Conservation (phyloP, 2,329 filamentous ascomycete genomes). For the Fusarium succisae region DNA sequence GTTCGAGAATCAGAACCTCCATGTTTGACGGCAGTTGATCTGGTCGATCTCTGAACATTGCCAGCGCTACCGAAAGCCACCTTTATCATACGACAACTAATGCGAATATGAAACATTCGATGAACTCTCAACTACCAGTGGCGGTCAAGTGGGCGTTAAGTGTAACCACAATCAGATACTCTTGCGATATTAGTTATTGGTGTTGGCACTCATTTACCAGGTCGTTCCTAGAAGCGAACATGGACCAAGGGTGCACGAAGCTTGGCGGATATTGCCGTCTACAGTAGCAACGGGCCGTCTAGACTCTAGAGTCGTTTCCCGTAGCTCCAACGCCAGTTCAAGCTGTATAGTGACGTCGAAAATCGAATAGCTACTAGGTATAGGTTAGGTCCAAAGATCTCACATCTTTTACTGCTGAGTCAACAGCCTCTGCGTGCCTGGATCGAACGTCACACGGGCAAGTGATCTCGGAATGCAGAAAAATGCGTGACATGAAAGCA, state of each 20-base stretch:
- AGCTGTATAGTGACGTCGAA: slow-evolving; percentile 18
- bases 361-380: neutral
- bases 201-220: neutral
- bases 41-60: neutral
- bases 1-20: neutral
- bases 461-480: slow-evolving; percentile 13
- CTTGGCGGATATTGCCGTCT: slow-evolving; percentile 20
- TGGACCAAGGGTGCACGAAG: neutral
- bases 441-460: slow-evolving; percentile 9
- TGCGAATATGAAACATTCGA: neutral
- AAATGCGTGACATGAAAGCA: slow-evolving; percentile 36
- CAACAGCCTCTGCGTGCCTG: slow-evolving; percentile 12
- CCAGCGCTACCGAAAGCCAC: neutral
- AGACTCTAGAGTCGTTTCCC: slow-evolving; percentile 12
- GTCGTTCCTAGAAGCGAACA: neutral
- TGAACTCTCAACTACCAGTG: neutral
- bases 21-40: neutral
- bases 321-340: slow-evolving; percentile 14
- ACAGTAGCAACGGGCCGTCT: slow-evolving; percentile 15
- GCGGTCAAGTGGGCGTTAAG: neutral
- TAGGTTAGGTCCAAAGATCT: slow-evolving; percentile 5
- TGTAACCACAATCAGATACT: neutral
- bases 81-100: neutral
- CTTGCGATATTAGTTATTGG: neutral
- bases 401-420: neutral